These are phyloP conservation scores for Abortiporus biennis DNA, from an alignment of 1,284 basidiomycete species.

Conservation along the genomic window DNA sequence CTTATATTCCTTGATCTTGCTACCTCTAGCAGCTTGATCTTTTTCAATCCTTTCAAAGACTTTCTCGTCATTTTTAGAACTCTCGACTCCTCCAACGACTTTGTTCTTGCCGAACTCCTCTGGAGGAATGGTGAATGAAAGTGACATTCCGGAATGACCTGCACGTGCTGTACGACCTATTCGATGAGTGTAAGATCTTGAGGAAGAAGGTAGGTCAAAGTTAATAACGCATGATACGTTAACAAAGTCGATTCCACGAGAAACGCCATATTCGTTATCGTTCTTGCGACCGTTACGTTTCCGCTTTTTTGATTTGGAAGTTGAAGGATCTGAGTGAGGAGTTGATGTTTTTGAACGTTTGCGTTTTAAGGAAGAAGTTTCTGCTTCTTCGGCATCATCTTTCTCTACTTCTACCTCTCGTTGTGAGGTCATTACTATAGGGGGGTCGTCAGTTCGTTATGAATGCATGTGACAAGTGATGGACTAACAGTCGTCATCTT, in stretches of 20 bases:
- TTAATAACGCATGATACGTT: slow-evolving; percentile 98
- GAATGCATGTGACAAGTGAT: background rate
- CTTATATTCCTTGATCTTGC: slow-evolving; percentile 85
- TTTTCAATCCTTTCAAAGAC: slow-evolving; percentile 77
- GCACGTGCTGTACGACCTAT: slow-evolving; percentile 96
- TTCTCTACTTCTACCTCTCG: slow-evolving; percentile 29
- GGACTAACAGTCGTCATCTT: slow-evolving; percentile 37
- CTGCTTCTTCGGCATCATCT: slow-evolving; percentile 14
- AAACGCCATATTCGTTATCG: slow-evolving; percentile 89
- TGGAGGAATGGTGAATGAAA: slow-evolving; percentile 84
- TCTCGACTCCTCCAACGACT: slow-evolving; percentile 59
- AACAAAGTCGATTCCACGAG: slow-evolving; percentile 95
- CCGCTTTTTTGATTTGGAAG: slow-evolving; percentile 27
- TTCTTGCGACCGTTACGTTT: slow-evolving; percentile 23
- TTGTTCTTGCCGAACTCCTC: slow-evolving; percentile 77
- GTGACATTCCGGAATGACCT: slow-evolving; percentile 87
- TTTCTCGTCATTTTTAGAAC: slow-evolving; percentile 69
- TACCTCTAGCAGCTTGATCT: slow-evolving; percentile 66
- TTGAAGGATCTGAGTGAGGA: slow-evolving; percentile 1
- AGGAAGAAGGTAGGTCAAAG: slow-evolving; percentile 90
- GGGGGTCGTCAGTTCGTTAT: background rate
- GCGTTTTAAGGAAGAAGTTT: slow-evolving; percentile 16
- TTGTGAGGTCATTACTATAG: slow-evolving; percentile 49
- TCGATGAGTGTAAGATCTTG: slow-evolving; percentile 93
- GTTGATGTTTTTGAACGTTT: slow-evolving; percentile 10